Evolutionary conservation across 116 monocot genomes (phyloP), one percentile per base, ranked within the genome.

Genomic region (Phalaenopsis hybrid): DNA sequence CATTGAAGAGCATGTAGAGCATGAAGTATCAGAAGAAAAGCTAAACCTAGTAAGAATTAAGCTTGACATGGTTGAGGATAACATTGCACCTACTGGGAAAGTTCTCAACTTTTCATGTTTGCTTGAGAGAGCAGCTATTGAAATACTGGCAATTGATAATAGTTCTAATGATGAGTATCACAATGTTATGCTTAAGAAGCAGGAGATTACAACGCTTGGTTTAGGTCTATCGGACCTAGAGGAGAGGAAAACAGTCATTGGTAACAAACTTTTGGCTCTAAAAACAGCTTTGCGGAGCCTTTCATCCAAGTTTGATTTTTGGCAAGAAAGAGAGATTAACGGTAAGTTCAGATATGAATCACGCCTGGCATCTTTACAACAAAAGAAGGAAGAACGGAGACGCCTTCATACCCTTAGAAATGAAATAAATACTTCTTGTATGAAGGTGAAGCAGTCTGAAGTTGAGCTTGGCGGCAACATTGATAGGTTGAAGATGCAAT

Each of bases 381-480:
- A 86, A 77, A 94, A 88, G 87, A 86, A 88, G 59, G 85, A 88
- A 79, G 91, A 94, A 74, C 48, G 92, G 18, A 81, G n/a, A 75
- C 16, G 78, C 20, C 87, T 93, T 83, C 58, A 58, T 45, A 74
- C 37, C 16, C 67, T 15, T 8, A 94, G 87, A 83, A 57, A 85
- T 31, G 89, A 93, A 79, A 51, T 58, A 16, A 77, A 80, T 61
- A 73, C 74, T 48, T 84, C 89, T 45, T 83, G 25, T 44, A 44
- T 44, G 37, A 90, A 85, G 78, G 86, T 88, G 46, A 73, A 12
- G 37, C 44, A 84, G 31, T 81, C 78, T 44, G 94, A 98, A 87
- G 65, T 87, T 61, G 86, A 87, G 55, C 45, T 92, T 72, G 89
- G 82, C 77, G 83, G 82, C 23, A 85, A 85, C 45, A 78, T 93